Conservation (phyloP, 257 asterid genomes). For the Solanum dulcamara region DNA sequence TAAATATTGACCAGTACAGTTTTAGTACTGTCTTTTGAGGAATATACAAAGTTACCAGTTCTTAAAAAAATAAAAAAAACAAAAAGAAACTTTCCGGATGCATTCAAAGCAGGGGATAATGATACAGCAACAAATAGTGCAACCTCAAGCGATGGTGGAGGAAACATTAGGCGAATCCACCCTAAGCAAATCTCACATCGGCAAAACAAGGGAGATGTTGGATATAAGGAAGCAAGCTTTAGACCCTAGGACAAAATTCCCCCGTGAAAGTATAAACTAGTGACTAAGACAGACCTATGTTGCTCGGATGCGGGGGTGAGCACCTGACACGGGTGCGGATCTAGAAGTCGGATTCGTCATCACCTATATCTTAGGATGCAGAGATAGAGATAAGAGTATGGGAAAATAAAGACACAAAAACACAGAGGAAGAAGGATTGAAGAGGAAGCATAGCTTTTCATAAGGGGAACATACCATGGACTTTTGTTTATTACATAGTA, state of each 20-base stretch:
- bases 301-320: not conserved
- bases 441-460: not conserved
- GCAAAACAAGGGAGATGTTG: not conserved
- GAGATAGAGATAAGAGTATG: not conserved
- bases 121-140: not conserved
- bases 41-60: not conserved
- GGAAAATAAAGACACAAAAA: not conserved
- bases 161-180: not conserved
- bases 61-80: too few species aligned
- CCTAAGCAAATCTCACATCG: not conserved
- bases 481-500: constrained; percentile 74
- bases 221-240: not conserved
- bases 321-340: not conserved
- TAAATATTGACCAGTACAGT: not conserved
- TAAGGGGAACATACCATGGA: constrained; percentile 57
- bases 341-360: not conserved
- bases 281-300: not conserved
- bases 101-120: not conserved
- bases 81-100: not conserved
- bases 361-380: not conserved
- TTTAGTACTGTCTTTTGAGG: not conserved
- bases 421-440: not conserved
- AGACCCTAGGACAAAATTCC: not conserved
- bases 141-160: not conserved
- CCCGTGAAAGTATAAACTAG: not conserved